Percentiles rank a stretch among this genome's conserved stretches.
Conservation (phyloP, 2,329 filamentous ascomycete species). For the Akanthomyces uredinophilus region DNA sequence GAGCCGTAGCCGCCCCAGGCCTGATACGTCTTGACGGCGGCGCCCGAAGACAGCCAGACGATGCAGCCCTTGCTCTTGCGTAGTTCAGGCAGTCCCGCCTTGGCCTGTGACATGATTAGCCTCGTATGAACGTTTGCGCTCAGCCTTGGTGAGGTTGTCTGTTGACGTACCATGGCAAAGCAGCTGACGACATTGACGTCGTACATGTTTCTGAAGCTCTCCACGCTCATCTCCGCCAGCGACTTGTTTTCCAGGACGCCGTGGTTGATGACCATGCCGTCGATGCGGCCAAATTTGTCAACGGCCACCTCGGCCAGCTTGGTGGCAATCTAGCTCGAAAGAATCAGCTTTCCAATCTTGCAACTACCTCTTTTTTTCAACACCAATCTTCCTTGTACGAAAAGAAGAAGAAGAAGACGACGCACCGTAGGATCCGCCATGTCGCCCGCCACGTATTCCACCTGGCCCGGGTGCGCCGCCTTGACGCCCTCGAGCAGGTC, state of each 20-base stretch:
- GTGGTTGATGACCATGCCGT: conserved; percentile 85
- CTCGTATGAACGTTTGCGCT: neutral
- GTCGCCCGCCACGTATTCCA: conserved; percentile 53
- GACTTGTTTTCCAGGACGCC: conserved; percentile 72
- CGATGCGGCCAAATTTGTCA: conserved; percentile 64
- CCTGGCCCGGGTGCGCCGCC: conserved; percentile 44
- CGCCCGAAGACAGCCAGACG: conserved; percentile 76
- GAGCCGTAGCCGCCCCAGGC: conserved; percentile 80
- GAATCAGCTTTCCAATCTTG: too few relatives aligned
- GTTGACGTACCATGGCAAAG: conserved; percentile 62
- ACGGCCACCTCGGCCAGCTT: conserved; percentile 62
- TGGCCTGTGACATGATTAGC: conserved; percentile 44
- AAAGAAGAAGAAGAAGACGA: neutral
- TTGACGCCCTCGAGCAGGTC: conserved; percentile 47
- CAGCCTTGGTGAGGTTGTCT: neutral
- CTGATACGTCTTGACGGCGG: conserved; percentile 59
- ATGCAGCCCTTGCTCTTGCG: conserved; percentile 65
- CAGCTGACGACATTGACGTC: conserved; percentile 85
- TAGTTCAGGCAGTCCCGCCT: conserved; percentile 65
- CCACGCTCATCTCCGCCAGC: conserved; percentile 60
- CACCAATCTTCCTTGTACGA: too few relatives aligned
- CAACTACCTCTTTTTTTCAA: too few relatives aligned
- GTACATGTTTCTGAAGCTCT: conserved; percentile 71
- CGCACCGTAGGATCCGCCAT: conserved; percentile 46
- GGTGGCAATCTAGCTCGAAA: conserved; percentile 36